Evolutionary conservation across 1,284 basidiomycete species (phyloP).

Genomic region (Ganoderma meredithae): DNA sequence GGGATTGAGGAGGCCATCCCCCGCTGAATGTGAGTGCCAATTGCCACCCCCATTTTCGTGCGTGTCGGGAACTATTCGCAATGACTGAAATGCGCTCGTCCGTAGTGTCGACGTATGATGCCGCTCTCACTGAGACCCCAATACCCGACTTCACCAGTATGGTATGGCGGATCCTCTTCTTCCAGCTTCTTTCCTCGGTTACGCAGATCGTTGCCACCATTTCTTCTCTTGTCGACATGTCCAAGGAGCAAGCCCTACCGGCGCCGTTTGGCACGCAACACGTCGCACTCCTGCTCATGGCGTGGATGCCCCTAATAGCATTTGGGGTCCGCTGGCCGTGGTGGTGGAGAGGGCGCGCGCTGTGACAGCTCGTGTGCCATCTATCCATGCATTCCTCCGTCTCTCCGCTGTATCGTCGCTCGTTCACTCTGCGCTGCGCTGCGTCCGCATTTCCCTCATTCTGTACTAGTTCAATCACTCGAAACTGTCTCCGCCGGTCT

Average conservation of each 20-base stretch:
- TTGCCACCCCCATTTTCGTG: constrained; percentile 1
- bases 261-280: constrained; percentile 62
- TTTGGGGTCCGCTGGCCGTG: constrained; percentile 34
- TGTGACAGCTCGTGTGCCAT: not conserved
- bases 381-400: not conserved
- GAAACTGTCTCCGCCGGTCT: constrained; percentile 19
- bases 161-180: constrained; percentile 40
- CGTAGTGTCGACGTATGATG: constrained; percentile 30
- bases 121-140: constrained; percentile 26
- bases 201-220: constrained; percentile 55
- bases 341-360: constrained; percentile 18
- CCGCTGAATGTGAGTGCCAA: constrained; percentile 29
- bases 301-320: constrained; percentile 54
- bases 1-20: constrained; percentile 26
- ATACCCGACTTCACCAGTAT: constrained; percentile 27
- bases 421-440: not conserved
- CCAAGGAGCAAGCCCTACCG: constrained; percentile 42
- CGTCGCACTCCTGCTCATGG: constrained; percentile 57
- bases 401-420: not conserved
- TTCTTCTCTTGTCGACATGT: constrained; percentile 57
- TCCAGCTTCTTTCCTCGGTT: constrained; percentile 39
- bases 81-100: not conserved
- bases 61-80: not conserved
- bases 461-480: constrained; percentile 9
- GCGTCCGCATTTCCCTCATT: not conserved